These are phyloP conservation scores for Sphenostylis stenocarpa DNA, from an alignment of 306 rosid genomes.

Conservation along the genomic window DNA sequence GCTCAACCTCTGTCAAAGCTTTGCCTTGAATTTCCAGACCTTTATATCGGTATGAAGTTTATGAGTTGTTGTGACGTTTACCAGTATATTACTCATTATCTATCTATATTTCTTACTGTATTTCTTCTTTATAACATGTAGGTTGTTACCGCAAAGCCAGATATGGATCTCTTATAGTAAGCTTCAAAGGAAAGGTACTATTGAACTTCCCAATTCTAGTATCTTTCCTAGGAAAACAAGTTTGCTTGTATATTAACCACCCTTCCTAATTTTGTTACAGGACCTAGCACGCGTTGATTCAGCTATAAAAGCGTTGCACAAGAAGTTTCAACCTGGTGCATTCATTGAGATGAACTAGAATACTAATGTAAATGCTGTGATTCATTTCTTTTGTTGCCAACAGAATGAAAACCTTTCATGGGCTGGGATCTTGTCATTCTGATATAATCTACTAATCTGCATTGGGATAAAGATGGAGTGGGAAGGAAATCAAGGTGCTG, in stretches of 20 bases:
- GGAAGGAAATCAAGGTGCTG: slow-evolving; percentile 19
- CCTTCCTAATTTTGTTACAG: slow-evolving; percentile 45
- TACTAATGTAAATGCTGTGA: slow-evolving; percentile 28
- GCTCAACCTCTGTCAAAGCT: slow-evolving; percentile 80
- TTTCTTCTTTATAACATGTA: slow-evolving; percentile 38
- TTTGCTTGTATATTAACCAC: neutral
- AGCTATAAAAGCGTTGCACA: slow-evolving; percentile 54
- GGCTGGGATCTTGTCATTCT: slow-evolving; percentile 24
- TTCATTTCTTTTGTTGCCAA: slow-evolving; percentile 24
- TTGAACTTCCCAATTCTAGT: slow-evolving; percentile 3
- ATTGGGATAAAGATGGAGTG: slow-evolving; percentile 20
- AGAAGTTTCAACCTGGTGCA: slow-evolving; percentile 61
- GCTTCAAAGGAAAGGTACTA: slow-evolving; percentile 74
- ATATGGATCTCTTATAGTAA: slow-evolving; percentile 53
- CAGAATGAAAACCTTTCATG: slow-evolving; percentile 27
- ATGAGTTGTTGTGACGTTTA: slow-evolving; percentile 11
- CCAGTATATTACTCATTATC: slow-evolving; percentile 18
- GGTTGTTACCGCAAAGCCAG: slow-evolving; percentile 77
- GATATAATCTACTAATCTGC: slow-evolving; percentile 17
- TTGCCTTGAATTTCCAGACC: slow-evolving; percentile 85
- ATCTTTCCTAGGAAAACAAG: neutral
- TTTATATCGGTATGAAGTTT: slow-evolving; percentile 66
- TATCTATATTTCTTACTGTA: slow-evolving; percentile 22
- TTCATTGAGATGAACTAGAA: slow-evolving; percentile 49
- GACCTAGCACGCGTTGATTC: slow-evolving; percentile 58